phyloP scores from a whole-genome alignment of 1,284 basidiomycete species.

The Peniophora sp. region DNA sequence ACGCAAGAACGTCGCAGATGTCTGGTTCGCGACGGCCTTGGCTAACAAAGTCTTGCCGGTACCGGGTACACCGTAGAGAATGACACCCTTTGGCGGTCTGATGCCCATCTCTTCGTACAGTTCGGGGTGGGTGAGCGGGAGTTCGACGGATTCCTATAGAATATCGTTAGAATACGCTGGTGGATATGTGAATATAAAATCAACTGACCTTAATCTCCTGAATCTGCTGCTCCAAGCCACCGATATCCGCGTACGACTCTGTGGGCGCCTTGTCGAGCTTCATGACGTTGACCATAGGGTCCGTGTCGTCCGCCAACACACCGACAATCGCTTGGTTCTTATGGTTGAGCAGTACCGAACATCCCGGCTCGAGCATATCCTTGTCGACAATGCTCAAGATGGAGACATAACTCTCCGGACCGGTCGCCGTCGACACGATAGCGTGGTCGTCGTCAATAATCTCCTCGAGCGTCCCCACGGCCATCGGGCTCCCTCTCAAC shows the following conservation, averaged over 20 bases:
- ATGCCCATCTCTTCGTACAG: constrained; percentile 99
- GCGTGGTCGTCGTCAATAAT: constrained; percentile 99
- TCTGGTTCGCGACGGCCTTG: constrained; percentile 98
- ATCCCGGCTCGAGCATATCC: constrained; percentile 94
- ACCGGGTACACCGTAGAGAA: constrained; percentile 96
- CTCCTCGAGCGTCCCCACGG: constrained; percentile 95
- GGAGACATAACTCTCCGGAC: constrained; percentile 96
- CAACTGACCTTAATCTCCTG: constrained; percentile 96
- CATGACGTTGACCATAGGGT: constrained; percentile 98
- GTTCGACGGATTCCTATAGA: constrained; percentile 88
- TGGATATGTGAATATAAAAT: neutral
- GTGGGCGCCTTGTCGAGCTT: constrained; percentile 98
- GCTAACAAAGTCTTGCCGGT: constrained; percentile 97
- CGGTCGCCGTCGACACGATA: constrained; percentile 91
- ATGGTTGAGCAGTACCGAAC: constrained; percentile 93
- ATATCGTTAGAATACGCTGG: neutral
- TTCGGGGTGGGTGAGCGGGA: constrained; percentile 97
- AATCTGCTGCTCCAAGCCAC: constrained; percentile 94
- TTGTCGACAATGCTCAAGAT: constrained; percentile 99
- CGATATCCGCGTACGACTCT: constrained; percentile 98
- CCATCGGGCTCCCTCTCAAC: constrained; percentile 93
- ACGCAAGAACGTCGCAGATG: constrained; percentile 96
- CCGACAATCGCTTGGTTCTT: constrained; percentile 95
- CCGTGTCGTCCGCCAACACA: constrained; percentile 93
- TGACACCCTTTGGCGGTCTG: constrained; percentile 97